Conservation (phyloP, 2,329 filamentous ascomycete species). For the Amauroascus niger region DNA sequence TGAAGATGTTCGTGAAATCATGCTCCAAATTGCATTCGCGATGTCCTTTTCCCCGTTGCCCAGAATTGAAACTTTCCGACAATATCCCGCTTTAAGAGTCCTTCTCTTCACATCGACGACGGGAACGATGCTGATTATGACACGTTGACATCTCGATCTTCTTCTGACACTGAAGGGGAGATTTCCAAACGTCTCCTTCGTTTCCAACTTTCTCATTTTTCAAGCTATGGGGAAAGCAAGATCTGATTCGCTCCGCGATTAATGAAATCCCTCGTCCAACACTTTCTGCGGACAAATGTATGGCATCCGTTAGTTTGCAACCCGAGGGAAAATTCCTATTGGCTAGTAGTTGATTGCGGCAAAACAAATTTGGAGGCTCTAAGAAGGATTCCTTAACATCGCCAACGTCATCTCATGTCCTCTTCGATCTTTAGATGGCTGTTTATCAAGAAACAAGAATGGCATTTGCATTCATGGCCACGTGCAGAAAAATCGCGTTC, state of each 20-base stretch:
- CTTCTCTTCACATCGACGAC: not conserved
- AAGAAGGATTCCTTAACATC: no score
- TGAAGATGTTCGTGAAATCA: not conserved
- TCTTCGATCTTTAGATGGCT: no score
- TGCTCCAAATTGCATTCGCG: slow-evolving; percentile 1
- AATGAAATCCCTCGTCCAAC: not conserved
- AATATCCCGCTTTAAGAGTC: slow-evolving; percentile 1
- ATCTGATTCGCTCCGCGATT: not conserved
- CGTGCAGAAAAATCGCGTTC: no score
- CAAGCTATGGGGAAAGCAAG: not conserved
- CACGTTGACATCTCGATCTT: not conserved
- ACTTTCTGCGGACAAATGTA: not conserved
- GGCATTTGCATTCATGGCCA: no score
- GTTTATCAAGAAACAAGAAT: no score
- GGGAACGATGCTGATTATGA: not conserved
- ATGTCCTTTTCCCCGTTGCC: not conserved
- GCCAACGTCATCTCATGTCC: no score
- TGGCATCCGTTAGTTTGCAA: not conserved
- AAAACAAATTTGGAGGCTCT: not conserved
- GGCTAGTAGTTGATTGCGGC: not conserved
- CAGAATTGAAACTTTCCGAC: not conserved
- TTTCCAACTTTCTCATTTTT: not conserved
- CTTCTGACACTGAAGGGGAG: not conserved
- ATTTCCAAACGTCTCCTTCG: not conserved
- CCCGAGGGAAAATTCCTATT: not conserved